Evolutionary conservation across 208 protist species (phyloP), one percentile per base, ranked within the genome.

Genomic region (Crithidia expoeki): DNA sequence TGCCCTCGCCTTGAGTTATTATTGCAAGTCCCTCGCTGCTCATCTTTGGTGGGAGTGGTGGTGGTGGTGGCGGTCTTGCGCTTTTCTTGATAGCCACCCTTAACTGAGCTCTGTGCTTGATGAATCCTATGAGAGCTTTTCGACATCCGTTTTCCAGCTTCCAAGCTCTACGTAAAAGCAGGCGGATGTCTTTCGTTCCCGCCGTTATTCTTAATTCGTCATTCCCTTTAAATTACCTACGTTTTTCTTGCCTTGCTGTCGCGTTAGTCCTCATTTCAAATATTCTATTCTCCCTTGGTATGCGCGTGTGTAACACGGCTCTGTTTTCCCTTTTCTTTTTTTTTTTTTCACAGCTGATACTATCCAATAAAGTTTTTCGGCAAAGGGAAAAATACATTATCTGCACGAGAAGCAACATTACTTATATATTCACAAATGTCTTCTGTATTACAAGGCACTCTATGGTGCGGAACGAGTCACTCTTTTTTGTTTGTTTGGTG

Each of bases 191-290:
- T n/a, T 60, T 28, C 47, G 46, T 9, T 49, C 19, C 33, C 44
- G 38, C 53, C 19, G 28, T 68, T 68, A 16, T 56, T 27, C 27
- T 68, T 69, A 51, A 4, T 52, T n/a, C n/a, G n/a, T n/a, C n/a
- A n/a, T n/a, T n/a, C n/a, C n/a, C n/a, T n/a, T n/a, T n/a, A n/a
- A n/a, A n/a, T n/a, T n/a, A n/a, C n/a, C n/a, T n/a, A n/a, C n/a
- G 6, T 52, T 55, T 46, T 21, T 32, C 21, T 55, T 55, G 7
- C 10, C 14, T 44, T 44, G 38, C 14, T 44, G 7, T 44, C 38
- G 14, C 38, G 14, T 14, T 44, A 44, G 38, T 44, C 38, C 14
- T 44, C 38, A 44, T 44, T 44, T 7, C 38, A 44, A 17, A 14
- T 44, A 14, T 14, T 44, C 38, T 14, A 17, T 44, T 44, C 38